phyloP scores from a whole-genome alignment of 306 rosid genomes.

The Rosa lucieae region DNA sequence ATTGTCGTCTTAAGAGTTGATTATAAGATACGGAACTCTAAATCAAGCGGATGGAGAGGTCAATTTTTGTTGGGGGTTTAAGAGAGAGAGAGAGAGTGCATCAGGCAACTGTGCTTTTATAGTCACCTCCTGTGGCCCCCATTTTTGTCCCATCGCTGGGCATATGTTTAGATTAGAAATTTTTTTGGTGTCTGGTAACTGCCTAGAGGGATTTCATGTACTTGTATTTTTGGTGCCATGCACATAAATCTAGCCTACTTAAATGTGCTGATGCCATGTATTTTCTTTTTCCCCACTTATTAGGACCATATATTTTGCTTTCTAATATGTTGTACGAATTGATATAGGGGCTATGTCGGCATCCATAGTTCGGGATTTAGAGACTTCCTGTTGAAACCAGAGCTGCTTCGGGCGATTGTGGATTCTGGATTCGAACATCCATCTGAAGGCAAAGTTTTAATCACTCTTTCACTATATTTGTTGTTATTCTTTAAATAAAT shows the following conservation, averaged over 20 bases:
- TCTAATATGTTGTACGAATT: conserved; percentile 7
- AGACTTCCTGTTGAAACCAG: conserved; percentile 80
- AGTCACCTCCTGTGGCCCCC: background rate
- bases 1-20: no score
- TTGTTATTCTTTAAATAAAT: background rate
- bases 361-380: conserved; percentile 83
- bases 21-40: background rate
- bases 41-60: background rate
- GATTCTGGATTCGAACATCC: conserved; percentile 88
- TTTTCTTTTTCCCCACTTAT: background rate
- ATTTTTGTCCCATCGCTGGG: background rate
- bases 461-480: background rate
- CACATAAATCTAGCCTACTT: background rate
- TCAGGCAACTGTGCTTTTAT: background rate
- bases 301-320: background rate
- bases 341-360: conserved; percentile 76
- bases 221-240: background rate
- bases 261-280: background rate
- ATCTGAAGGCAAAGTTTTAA: conserved; percentile 68
- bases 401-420: conserved; percentile 79
- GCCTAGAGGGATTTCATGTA: background rate
- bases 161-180: background rate
- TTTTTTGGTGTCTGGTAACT: background rate
- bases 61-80: background rate
- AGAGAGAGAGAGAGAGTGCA: background rate